Conservation (phyloP, 148 eudicot genomes). For the Arbutus unedo region DNA sequence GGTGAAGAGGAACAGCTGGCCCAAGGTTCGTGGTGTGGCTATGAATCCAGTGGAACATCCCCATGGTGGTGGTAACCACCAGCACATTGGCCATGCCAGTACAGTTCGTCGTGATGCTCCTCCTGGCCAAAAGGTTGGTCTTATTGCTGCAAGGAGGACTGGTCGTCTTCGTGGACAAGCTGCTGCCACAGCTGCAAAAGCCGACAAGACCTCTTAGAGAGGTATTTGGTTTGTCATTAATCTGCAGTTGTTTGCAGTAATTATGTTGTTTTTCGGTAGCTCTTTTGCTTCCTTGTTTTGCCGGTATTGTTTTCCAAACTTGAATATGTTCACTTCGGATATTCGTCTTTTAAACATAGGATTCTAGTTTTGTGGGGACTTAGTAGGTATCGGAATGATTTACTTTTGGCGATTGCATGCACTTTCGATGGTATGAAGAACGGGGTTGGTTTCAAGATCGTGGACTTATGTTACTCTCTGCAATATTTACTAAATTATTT, state of each 20-base stretch:
- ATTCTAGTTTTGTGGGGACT: not conserved
- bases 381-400: not conserved
- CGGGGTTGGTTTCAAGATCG: no score
- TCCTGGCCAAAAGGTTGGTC: slow-evolving; percentile 56
- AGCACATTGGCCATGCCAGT: slow-evolving; percentile 51
- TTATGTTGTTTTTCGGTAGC: not conserved
- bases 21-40: slow-evolving; percentile 30
- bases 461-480: no score
- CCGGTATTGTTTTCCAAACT: not conserved
- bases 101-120: slow-evolving; percentile 55
- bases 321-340: not conserved
- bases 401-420: not conserved
- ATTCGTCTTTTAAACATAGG: not conserved
- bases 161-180: slow-evolving; percentile 54
- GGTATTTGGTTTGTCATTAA: not conserved
- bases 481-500: no score
- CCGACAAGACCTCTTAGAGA: slow-evolving; percentile 26
- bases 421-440: no score
- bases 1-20: slow-evolving; percentile 27
- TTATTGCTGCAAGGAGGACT: slow-evolving; percentile 51
- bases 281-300: not conserved
- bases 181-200: slow-evolving; percentile 45
- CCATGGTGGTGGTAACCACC: slow-evolving; percentile 61
- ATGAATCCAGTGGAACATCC: slow-evolving; percentile 50
- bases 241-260: not conserved